Evolutionary conservation across 192 early-diverging fungal genomes (phyloP), one percentile per base, ranked within the genome.

Genomic region (Coemansia sp.): DNA sequence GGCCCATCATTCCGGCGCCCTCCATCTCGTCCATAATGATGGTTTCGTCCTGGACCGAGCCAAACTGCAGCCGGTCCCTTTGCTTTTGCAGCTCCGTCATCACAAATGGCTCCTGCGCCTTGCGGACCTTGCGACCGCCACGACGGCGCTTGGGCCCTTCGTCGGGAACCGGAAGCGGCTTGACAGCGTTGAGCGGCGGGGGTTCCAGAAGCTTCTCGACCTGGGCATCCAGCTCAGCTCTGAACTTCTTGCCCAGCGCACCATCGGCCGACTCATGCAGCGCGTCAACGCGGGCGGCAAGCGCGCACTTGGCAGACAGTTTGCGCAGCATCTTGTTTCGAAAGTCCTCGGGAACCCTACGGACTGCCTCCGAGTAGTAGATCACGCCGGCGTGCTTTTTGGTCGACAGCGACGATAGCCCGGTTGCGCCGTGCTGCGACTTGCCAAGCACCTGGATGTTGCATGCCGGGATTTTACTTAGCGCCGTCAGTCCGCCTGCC

Each of bases 1-100:
- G 83, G 23, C 93, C 92, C 67, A 96, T 73, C 84, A 97, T 87
- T 10, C 98, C 98, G 23, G 96, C 68, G 2, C 98, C 98, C 53
- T 92, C 89, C 39, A 93, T 91, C 52, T 89, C 91, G 54, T 92
- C 97, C 62, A 91, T 90, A 23, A 85, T 86, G 64, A 91, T 89
- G 11, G 92, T 79, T 75, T 99, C 96, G 19, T 95, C 91, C 75
- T 99, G 95, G 38, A 91, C 89, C 40, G 87, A 89, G 61, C 94
- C 94, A 87, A 99, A 99, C 60, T 86, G 87, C 80, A 98, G 89
- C 5, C 98, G 85, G 76, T 99, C 97, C 65, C 91, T 87, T 16
- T 93, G 91, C 66, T 95, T 93, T 54, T 91, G 88, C 47, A 98
- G 86, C 76, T 98, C 98, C 0, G 95, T 93, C 57, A 88, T 71